Conservation (phyloP, 768 basidiomycete species). For the Termitomyces titanicus region DNA sequence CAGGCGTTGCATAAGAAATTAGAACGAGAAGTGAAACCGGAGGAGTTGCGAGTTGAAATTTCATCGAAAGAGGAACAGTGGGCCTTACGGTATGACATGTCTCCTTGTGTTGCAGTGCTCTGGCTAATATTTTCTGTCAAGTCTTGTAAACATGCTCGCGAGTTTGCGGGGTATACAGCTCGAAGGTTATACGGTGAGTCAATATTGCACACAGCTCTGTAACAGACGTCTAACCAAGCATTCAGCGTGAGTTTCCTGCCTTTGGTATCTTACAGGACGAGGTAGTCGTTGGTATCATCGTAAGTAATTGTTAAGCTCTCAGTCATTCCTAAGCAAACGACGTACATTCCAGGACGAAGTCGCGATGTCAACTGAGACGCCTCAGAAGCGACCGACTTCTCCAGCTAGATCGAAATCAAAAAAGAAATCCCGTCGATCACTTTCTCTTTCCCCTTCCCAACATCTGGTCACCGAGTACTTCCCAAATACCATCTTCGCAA, state of each 20-base stretch:
- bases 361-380: constrained; percentile 7
- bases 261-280: constrained; percentile 69
- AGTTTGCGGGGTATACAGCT: constrained; percentile 51
- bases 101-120: neutral
- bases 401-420: constrained; percentile 11
- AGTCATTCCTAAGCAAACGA: neutral
- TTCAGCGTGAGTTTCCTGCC: constrained; percentile 75
- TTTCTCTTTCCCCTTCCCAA: constrained; percentile 15
- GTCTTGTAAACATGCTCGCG: constrained; percentile 71
- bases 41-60: constrained; percentile 49
- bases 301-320: constrained; percentile 24
- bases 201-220: neutral
- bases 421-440: constrained; percentile 18
- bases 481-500: neutral
- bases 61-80: constrained; percentile 68
- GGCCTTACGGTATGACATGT: constrained; percentile 58
- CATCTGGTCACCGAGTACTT: constrained; percentile 11
- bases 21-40: constrained; percentile 66
- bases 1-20: constrained; percentile 75
- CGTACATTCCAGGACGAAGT: constrained; percentile 49
- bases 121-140: constrained; percentile 21
- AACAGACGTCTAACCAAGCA: neutral
- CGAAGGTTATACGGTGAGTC: constrained; percentile 49
- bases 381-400: constrained; percentile 6
- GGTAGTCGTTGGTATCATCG: constrained; percentile 73